Conservation (phyloP, 495 filamentous ascomycete genomes). For the Neurospora terricola region DNA sequence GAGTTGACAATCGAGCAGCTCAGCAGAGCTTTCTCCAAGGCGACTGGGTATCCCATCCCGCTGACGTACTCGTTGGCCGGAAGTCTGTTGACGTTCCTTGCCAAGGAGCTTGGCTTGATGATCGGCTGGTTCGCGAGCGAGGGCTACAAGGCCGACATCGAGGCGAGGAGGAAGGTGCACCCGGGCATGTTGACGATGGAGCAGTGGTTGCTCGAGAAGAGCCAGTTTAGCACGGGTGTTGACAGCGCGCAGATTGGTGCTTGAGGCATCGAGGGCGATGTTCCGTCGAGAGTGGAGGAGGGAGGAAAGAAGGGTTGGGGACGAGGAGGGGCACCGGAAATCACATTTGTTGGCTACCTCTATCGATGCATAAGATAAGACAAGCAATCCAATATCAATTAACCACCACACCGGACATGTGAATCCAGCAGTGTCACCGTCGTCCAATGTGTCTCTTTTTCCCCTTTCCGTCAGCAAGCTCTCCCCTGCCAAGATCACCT, state of each 20-base stretch:
- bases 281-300: no score
- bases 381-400: no score
- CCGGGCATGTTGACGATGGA: slow-evolving; percentile 31
- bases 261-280: no score
- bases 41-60: slow-evolving; percentile 29
- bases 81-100: slow-evolving; percentile 26
- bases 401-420: no score
- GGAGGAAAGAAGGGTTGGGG: neutral
- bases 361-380: no score
- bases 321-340: no score
- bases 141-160: slow-evolving; percentile 35
- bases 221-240: slow-evolving; percentile 21
- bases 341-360: no score
- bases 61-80: slow-evolving; percentile 29
- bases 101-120: slow-evolving; percentile 32
- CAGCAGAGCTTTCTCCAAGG: slow-evolving; percentile 24
- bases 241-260: neutral
- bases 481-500: neutral
- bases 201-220: slow-evolving; percentile 30
- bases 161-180: slow-evolving; percentile 25
- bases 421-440: neutral
- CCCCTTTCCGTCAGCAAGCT: neutral
- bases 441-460: neutral
- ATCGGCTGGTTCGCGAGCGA: slow-evolving; percentile 37
- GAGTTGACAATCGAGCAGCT: slow-evolving; percentile 34